Conservation (phyloP, 257 asterid genomes). For the Thymus mandschuricus region DNA sequence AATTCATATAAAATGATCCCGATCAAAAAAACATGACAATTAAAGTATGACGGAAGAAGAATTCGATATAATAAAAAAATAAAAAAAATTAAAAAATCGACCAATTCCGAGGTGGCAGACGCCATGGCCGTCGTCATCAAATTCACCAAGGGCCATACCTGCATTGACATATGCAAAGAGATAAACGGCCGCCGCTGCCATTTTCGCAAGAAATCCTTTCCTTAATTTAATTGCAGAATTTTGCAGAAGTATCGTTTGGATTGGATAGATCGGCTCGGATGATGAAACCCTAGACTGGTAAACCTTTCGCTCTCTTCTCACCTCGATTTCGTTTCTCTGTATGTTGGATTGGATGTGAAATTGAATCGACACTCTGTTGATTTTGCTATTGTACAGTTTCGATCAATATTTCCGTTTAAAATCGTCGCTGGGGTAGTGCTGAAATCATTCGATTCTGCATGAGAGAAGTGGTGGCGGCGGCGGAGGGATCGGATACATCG, state of each 20-base stretch:
- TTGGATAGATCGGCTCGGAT: background rate
- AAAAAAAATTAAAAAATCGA: too few relatives aligned
- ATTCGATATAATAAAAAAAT: too few relatives aligned
- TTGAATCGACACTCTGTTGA: constrained; percentile 26
- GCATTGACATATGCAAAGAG: background rate
- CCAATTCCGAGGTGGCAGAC: background rate
- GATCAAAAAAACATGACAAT: too few relatives aligned
- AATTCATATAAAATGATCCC: too few relatives aligned
- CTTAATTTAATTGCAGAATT: background rate
- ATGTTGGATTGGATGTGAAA: constrained; percentile 25
- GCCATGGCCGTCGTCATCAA: background rate
- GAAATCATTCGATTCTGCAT: constrained; percentile 45
- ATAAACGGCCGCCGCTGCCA: background rate
- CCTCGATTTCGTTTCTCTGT: background rate
- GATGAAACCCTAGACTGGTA: constrained; percentile 20
- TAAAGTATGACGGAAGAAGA: too few relatives aligned
- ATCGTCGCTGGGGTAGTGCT: background rate
- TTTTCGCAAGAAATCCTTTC: background rate
- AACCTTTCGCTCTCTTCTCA: background rate
- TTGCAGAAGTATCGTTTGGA: background rate
- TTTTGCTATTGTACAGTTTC: background rate
- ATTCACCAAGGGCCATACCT: background rate
- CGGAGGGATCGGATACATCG: constrained; percentile 45
- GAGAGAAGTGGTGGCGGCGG: constrained; percentile 43
- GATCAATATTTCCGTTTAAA: background rate